Conservation (phyloP, 805 yeast species). For the Pichia rugopelliculosa region DNA sequence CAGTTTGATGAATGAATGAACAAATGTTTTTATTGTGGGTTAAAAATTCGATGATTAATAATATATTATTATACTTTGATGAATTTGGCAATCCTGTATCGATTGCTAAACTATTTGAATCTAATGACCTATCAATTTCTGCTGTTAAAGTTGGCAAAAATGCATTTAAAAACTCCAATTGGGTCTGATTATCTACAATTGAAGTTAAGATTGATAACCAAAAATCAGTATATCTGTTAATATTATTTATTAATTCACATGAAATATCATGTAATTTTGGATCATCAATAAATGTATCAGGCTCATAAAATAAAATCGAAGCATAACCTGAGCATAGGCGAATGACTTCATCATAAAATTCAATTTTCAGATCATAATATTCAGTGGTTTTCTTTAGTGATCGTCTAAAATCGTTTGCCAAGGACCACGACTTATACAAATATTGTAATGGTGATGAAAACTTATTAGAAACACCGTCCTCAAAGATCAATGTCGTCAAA, state of each 20-base stretch:
- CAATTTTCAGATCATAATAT: conserved; percentile 30
- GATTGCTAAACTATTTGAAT: conserved; percentile 18
- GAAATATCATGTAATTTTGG: conserved; percentile 27
- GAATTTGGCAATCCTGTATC: not conserved
- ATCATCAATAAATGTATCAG: conserved; percentile 48
- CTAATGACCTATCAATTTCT: conserved; percentile 28
- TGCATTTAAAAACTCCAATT: conserved; percentile 51
- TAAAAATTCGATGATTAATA: conserved; percentile 51
- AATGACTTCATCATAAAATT: conserved; percentile 41
- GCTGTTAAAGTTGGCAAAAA: conserved; percentile 40
- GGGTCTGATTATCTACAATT: conserved; percentile 59
- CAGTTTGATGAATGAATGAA: conserved; percentile 46
- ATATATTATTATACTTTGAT: conserved; percentile 43
- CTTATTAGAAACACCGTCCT: conserved; percentile 36
- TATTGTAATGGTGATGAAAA: conserved; percentile 36
- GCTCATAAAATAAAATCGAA: conserved; percentile 58
- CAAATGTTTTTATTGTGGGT: conserved; percentile 58
- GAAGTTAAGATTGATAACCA: conserved; percentile 49
- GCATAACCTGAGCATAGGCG: conserved; percentile 54
- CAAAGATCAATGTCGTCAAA: conserved; percentile 50
- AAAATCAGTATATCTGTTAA: conserved; percentile 33
- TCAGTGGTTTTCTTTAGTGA: conserved; percentile 35
- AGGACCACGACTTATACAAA: conserved; percentile 38
- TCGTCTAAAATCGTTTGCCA: conserved; percentile 36
- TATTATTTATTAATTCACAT: conserved; percentile 20